phyloP scores from a whole-genome alignment of 331 rosid genomes.

The Cydonia oblonga region DNA sequence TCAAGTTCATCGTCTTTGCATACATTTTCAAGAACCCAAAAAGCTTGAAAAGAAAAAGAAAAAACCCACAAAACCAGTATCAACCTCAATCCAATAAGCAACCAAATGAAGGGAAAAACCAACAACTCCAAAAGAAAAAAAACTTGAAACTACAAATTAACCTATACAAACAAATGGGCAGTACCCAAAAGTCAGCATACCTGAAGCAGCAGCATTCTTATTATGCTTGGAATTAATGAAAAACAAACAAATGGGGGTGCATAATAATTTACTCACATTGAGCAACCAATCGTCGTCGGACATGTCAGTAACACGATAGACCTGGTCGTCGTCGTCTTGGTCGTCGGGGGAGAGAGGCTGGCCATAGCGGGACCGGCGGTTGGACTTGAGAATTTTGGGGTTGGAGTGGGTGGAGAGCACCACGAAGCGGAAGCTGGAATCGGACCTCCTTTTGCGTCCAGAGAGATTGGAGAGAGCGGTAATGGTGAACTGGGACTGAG shows the following conservation, averaged over 20 bases:
- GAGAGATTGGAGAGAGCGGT: background rate
- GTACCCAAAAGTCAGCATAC: background rate
- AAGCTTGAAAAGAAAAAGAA: background rate
- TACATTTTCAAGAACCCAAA: background rate
- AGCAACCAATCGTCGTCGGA: conserved; percentile 37
- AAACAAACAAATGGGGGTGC: background rate
- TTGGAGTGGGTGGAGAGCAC: conserved; percentile 68
- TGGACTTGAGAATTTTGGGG: conserved; percentile 60
- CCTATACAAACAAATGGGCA: background rate
- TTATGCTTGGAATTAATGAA: background rate
- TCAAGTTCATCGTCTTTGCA: background rate
- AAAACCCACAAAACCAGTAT: background rate
- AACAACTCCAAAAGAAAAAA: background rate
- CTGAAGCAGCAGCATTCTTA: background rate
- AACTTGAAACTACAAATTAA: background rate
- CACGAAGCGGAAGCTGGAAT: conserved; percentile 20
- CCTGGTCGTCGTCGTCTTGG: conserved; percentile 21
- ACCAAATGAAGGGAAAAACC: background rate
- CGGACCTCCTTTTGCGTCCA: background rate
- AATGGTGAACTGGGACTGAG: background rate
- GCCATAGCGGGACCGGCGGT: conserved; percentile 52
- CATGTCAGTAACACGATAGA: conserved; percentile 3
- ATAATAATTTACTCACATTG: conserved; percentile 37
- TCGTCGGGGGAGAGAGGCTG: conserved; percentile 38
- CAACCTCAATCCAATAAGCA: background rate